Conservation (phyloP, 805 yeast genomes). For the Yarrowia porcina region DNA sequence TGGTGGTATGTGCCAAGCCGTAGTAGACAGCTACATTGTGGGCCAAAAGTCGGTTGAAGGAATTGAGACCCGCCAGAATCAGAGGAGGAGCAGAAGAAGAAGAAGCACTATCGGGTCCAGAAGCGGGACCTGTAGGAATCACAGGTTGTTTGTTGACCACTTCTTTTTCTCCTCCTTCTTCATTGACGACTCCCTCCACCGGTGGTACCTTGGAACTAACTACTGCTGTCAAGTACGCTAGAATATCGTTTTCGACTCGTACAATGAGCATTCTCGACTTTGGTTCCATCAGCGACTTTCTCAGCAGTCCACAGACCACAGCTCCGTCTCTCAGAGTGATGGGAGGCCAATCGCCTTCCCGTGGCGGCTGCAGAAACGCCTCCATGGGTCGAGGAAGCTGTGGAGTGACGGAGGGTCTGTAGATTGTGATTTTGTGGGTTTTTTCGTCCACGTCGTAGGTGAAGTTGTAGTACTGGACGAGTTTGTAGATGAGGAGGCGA, state of each 20-base stretch:
- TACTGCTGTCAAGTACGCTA: conserved; percentile 2
- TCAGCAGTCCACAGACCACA: conserved; percentile 6
- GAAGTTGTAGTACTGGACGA: conserved; percentile 24
- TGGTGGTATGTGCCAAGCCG: conserved; percentile 55
- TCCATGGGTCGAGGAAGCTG: conserved; percentile 23
- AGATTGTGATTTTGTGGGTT: conserved; percentile 23
- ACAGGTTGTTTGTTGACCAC: neutral
- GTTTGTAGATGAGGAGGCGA: conserved; percentile 22
- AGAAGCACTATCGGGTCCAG: neutral
- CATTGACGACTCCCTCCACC: too few relatives aligned
- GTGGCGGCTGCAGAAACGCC: conserved; percentile 7
- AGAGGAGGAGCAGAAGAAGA: conserved; percentile 4
- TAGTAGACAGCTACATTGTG: conserved; percentile 72
- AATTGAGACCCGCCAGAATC: conserved; percentile 44
- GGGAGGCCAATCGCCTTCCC: conserved; percentile 9
- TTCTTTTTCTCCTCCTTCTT: too few relatives aligned
- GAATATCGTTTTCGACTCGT: neutral
- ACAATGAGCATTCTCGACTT: conserved; percentile 11
- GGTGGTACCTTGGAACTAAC: too few relatives aligned
- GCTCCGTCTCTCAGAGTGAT: neutral
- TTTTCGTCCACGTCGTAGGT: conserved; percentile 23
- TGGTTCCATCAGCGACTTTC: conserved; percentile 19
- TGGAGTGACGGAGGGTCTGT: neutral
- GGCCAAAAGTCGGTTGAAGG: conserved; percentile 62
- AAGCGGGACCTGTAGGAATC: neutral